phyloP scores from a whole-genome alignment of 2,329 filamentous ascomycete species.

The Aureobasidium sp. region DNA sequence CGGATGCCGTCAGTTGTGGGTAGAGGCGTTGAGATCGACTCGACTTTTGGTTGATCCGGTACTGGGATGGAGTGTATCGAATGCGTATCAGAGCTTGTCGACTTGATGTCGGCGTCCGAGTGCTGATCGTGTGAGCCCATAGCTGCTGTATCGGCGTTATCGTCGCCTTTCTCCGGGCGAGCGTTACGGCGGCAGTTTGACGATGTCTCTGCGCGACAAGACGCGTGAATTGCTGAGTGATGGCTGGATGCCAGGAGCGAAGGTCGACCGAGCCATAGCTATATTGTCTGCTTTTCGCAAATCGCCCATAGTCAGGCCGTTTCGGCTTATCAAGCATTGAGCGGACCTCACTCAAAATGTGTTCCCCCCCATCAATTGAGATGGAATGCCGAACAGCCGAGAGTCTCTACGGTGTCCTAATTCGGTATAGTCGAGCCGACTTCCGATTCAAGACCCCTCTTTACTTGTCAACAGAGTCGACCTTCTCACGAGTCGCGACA shows the following conservation, averaged over 20 bases:
- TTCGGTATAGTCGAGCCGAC: background rate
- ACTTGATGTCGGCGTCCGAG: background rate
- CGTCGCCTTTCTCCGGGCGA: background rate
- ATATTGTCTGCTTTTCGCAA: background rate
- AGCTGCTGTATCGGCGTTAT: background rate
- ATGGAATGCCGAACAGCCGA: background rate
- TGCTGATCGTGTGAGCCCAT: conserved; percentile 1
- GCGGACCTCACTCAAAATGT: background rate
- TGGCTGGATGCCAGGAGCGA: background rate
- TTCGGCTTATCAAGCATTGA: background rate
- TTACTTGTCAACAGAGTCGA: background rate
- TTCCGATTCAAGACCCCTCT: background rate
- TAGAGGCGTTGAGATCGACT: background rate
- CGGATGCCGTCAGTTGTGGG: conserved; percentile 2
- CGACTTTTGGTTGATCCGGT: background rate
- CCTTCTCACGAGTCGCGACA: too few species aligned
- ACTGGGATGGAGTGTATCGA: background rate
- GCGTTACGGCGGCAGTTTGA: background rate
- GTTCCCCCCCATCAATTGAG: background rate
- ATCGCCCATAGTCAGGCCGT: background rate
- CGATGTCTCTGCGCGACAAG: background rate
- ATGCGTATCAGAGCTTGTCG: background rate
- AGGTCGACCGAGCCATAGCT: background rate
- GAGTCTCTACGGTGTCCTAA: background rate
- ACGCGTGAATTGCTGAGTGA: background rate